Evolutionary conservation across 768 basidiomycete genomes (phyloP), one percentile per base, ranked within the genome.

Genomic region (Tulasnella sp.): DNA sequence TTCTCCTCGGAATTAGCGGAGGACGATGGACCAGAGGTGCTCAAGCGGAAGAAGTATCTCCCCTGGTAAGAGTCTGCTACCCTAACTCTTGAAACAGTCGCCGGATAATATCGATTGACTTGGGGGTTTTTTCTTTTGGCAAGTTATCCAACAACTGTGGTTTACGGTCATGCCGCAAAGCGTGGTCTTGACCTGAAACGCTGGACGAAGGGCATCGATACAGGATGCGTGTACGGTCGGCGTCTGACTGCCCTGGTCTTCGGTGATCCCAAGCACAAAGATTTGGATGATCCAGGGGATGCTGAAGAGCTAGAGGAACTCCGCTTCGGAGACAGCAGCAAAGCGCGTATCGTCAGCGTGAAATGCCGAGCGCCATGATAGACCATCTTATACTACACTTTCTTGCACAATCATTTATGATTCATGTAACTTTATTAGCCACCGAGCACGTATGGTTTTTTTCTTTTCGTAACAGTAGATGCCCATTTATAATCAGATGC

Each of bases 111-210:
- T 36, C 80, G 75, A 79, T 77, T 16, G 83, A 83, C 75, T 82
- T n/a, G n/a, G 83, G 6, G 81, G 84, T 46, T 46, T 81, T 7
- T 83, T 92, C 14, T 81, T 7, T 83, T 92, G 12, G 89, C 90
- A 6, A 95, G 94, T 82, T 88, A 90, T 82, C 93, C 94, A 1
- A 88, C 90, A 0, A 93, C 89, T 52, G 91, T 95, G n/a, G 85
- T 97, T 8, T 98, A 97, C 84, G 97, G 95, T 0, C 97, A 98
- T 83, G 88, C 91, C 10, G 96, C 96, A 7, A 86, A 89, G 3
- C 88, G 94, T 38, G 94, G 93, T 18, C 87, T 98, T 18, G 94
- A 96, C 84, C 85, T 95, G 81, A 92, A 93, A 81, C 88, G 93
- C 31, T 97, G 93, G 92, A 90, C 92, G 3, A 86, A 96, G 80